Base-by-base conservation (phyloP, 805 yeast species). In the Lachancea fermentati region DNA sequence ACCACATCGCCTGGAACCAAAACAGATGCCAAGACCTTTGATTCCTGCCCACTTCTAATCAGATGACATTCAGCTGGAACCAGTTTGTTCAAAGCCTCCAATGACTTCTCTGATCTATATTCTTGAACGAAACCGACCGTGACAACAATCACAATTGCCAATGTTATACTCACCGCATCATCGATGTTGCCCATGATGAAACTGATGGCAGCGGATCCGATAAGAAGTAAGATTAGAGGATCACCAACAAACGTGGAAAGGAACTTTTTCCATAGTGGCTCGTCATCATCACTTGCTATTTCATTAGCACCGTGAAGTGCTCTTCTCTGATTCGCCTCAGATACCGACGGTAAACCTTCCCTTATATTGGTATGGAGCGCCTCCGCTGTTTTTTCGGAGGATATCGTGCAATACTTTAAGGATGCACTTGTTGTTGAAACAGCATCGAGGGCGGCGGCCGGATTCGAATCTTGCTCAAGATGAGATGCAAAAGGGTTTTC, bases 101-200 rank as follows among this genome's bases (percentile, higher is more conserved):
- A 68, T 4, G 96, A 85, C 68, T 93, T 84, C 57, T 93, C 99
- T 2, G 96, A 85, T 55, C 97, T 75, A 57, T 89, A 89, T 62
- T 93, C 99, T 66, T 93, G 99, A 24, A 93, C 89, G 66, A 93
- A 93, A 0, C 99, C 99, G 28, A 93, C 99, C 1, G 93, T 78
- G 9, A 93, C 97, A 24, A 93, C 99, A 50, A 93, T 89, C 32
- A 85, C 53, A 36, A 93, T 86, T 3, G 98, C 98, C 47, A 89
- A 69, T 0, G 97, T 81, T 51, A 93, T 93, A 50, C 93, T 81
- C n/a, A 93, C 68, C 2, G 97, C 95, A 62, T 93, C 99, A 59
- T 93, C 97, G 24, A 79, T 78, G 64, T 93, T 93, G n/a, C 96
- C 96, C 94, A 93, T 86, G 52, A 85, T 63, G 50, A 91, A 85